Base-by-base conservation (phyloP, 257 asterid genomes). In the Fraxinus americana region DNA sequence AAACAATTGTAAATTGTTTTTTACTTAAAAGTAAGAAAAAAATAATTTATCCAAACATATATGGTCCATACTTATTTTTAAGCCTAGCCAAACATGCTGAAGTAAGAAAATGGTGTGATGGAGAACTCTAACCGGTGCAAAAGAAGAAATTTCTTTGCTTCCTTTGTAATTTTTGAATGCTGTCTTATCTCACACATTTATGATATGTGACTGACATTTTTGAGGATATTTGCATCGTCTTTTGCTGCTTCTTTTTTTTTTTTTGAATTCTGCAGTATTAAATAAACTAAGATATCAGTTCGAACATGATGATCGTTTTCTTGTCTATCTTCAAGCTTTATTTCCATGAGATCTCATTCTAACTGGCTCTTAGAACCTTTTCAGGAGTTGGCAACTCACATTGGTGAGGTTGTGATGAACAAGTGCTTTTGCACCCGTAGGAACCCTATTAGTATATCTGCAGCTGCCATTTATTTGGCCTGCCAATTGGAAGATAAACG, bases 351-450 rank as follows among this genome's bases (percentile, higher is more conserved):
- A 30, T 70, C 43, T 41, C 17, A 52, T 75, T 34, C 23, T 16
- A 73, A 43, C 36, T 68, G 34, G 63, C 43, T 11, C 63, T 50
- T 73, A 29, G 21, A 68, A 59, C 25, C 14, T 73, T 83, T 78
- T 67, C 89, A 94, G 99, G 99, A 93, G 89, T 89, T 95, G 86
- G 99, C 99, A 19, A 95, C 99, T 25, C 98, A 95, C 86, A 95
- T 95, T 21, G 99, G 99, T 3, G 99, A 95, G 78, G 99, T 95
- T 0, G 98, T 93, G 61, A 93, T 95, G 87, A 93, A 93, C 86
- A 93, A 95, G 81, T 95, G 99, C 86, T 95, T 95, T 83, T 95
- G 99, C 90, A 95, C 99, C 9, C 94, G 98, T 25, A 77, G 99
- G 83, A 95, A 95, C 86, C 99, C 99, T 4, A 95, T 95, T 74